A percentile compares a stretch with the other conserved stretches of the same genome.
Evolutionary conservation across 768 basidiomycete species (phyloP).

Genomic region (Pleurotus ostreatus): DNA sequence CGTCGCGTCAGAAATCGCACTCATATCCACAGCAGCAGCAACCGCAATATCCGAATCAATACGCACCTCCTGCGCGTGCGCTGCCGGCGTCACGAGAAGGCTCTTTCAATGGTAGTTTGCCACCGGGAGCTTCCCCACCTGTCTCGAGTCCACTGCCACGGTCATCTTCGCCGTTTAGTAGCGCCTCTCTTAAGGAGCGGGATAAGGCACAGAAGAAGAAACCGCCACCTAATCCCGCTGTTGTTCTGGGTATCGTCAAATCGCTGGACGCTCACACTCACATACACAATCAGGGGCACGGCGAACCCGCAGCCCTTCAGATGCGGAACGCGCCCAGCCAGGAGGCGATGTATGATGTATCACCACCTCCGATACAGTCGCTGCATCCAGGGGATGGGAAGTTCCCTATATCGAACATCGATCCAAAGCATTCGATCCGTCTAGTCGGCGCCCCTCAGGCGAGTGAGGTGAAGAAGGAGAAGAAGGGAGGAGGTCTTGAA

Average conservation of each 20-base stretch:
- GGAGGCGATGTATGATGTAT: conserved; percentile 3
- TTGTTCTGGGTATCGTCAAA: conserved; percentile 52
- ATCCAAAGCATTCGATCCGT: conserved; percentile 9
- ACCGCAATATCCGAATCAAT: conserved; percentile 16
- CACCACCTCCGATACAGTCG: background rate
- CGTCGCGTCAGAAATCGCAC: conserved; percentile 18
- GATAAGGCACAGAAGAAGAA: conserved; percentile 25
- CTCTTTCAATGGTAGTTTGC: conserved; percentile 41
- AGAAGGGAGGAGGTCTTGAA: conserved; percentile 28
- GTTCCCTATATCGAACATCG: background rate
- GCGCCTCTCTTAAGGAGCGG: conserved; percentile 22
- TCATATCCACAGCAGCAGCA: conserved; percentile 20
- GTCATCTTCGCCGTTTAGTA: conserved; percentile 45
- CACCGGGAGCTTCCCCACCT: conserved; percentile 39
- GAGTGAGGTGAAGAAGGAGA: conserved; percentile 42
- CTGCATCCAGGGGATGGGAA: conserved; percentile 1
- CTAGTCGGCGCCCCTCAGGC: conserved; percentile 2
- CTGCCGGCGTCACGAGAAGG: conserved; percentile 43
- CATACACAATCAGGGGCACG: conserved; percentile 18
- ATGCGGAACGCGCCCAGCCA: conserved; percentile 4
- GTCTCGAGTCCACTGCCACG: conserved; percentile 33
- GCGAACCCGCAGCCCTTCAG: conserved; percentile 7
- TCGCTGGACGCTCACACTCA: conserved; percentile 56
- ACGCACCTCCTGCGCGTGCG: conserved; percentile 21
- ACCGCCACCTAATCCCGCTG: conserved; percentile 18